Evolutionary conservation across 345 rosid species (phyloP).

Genomic region (Rhizophora apiculata): DNA sequence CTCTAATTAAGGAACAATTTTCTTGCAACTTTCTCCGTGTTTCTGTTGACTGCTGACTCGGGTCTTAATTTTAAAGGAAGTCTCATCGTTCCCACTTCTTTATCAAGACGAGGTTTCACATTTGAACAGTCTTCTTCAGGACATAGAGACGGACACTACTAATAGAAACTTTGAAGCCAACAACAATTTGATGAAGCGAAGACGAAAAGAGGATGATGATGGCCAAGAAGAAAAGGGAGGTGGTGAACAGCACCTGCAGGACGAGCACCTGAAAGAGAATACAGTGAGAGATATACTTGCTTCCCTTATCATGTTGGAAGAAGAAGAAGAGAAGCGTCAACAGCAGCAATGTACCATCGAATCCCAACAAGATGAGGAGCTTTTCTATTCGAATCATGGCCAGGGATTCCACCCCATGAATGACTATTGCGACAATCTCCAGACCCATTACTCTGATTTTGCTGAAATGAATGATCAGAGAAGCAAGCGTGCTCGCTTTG

Average conservation of each 20-base stretch:
- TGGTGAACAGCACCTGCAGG: neutral
- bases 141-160: conserved; percentile 22
- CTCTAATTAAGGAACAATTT: conserved; percentile 11
- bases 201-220: conserved; percentile 31
- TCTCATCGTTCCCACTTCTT: conserved; percentile 59
- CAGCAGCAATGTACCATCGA: conserved; percentile 2
- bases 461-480: conserved; percentile 38
- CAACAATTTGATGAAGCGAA: conserved; percentile 34
- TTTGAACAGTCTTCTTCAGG: conserved; percentile 29
- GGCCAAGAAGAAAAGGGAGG: conserved; percentile 4
- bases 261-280: conserved; percentile 10
- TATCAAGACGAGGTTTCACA: conserved; percentile 46
- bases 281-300: conserved; percentile 25
- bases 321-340: conserved; percentile 19
- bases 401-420: conserved; percentile 27
- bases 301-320: conserved; percentile 14
- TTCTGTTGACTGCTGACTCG: neutral
- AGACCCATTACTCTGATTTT: conserved; percentile 35
- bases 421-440: conserved; percentile 31
- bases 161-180: conserved; percentile 10
- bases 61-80: conserved; percentile 45
- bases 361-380: conserved; percentile 36
- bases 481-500: conserved; percentile 42
- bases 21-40: conserved; percentile 16
- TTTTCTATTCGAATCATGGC: conserved; percentile 41